These are phyloP conservation scores for Globisporangium orthogonon DNA, from an alignment of 352 stramenopile species.

Conservation along the genomic window DNA sequence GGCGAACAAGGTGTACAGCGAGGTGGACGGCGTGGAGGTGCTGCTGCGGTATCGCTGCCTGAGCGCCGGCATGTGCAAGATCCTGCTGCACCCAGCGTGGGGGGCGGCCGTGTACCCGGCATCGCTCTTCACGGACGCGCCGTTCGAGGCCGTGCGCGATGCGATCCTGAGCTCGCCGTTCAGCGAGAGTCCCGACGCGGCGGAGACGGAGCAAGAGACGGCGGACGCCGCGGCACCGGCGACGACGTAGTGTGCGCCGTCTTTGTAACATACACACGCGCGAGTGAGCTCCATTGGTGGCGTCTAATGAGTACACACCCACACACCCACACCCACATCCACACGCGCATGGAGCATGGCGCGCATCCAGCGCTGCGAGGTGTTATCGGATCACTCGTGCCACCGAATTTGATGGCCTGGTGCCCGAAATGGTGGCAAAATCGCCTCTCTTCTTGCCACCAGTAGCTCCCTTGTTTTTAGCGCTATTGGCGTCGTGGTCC, in stretches of 20 bases:
- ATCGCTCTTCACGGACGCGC: slow-evolving; percentile 94
- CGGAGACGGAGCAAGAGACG: not conserved
- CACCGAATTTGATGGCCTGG: not conserved
- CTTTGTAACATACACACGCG: slow-evolving; percentile 13
- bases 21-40: slow-evolving; percentile 93
- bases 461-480: slow-evolving; percentile 2
- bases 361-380: not conserved
- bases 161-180: slow-evolving; percentile 35
- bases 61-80: slow-evolving; percentile 94
- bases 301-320: not conserved
- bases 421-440: not conserved
- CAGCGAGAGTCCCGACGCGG: slow-evolving; percentile 8
- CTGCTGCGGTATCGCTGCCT: slow-evolving; percentile 78
- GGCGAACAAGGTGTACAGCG: slow-evolving; percentile 94
- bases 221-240: not conserved
- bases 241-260: not conserved
- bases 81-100: slow-evolving; percentile 94
- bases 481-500: not conserved
- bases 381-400: not conserved
- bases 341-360: not conserved
- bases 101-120: slow-evolving; percentile 94
- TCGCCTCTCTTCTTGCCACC: not conserved
- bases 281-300: not conserved
- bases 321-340: not conserved
- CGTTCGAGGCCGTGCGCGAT: slow-evolving; percentile 69